Percentiles rank a stretch among this genome's conserved stretches.
phyloP scores from a whole-genome alignment of 805 yeast genomes.

The Zygoascus ofunaensis region DNA sequence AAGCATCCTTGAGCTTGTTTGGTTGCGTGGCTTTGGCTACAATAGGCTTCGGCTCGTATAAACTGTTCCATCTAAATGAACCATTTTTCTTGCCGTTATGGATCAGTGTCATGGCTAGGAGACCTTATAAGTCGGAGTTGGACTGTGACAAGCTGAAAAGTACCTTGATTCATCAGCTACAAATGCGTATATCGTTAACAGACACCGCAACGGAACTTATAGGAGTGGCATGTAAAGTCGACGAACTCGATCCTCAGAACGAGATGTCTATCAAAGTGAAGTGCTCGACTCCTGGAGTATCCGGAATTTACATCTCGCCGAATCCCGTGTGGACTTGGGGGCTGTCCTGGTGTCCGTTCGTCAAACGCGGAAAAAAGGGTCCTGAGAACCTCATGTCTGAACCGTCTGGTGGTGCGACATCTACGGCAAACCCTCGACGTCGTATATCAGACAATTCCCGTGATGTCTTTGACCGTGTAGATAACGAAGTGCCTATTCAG shows the following conservation, averaged over 20 bases:
- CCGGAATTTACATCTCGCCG: conserved; percentile 10
- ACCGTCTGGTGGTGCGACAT: neutral
- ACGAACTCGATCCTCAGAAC: conserved; percentile 3
- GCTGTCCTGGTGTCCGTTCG: conserved; percentile 1
- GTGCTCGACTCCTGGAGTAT: conserved; percentile 15
- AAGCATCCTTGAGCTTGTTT: neutral
- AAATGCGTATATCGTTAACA: conserved; percentile 16
- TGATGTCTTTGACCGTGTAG: neutral
- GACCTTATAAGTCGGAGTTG: conserved; percentile 15
- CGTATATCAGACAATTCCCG: neutral
- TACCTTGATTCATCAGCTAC: conserved; percentile 9
- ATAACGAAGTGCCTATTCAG: neutral
- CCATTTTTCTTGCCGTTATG: conserved; percentile 18
- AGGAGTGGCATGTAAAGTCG: conserved; percentile 10
- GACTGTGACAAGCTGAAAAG: conserved; percentile 11
- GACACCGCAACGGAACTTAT: conserved; percentile 12
- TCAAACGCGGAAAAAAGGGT: neutral
- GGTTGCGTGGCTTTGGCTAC: conserved; percentile 3
- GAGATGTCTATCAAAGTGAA: conserved; percentile 8
- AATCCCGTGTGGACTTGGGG: conserved; percentile 8
- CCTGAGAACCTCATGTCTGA: neutral
- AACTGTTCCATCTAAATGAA: conserved; percentile 9
- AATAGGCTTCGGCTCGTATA: conserved; percentile 10
- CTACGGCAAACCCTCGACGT: too few species aligned
- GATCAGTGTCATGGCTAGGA: conserved; percentile 11